These are phyloP conservation scores for Nakaseomyces glabratus DNA, from an alignment of 1,139 yeast species.

Conservation along the genomic window DNA sequence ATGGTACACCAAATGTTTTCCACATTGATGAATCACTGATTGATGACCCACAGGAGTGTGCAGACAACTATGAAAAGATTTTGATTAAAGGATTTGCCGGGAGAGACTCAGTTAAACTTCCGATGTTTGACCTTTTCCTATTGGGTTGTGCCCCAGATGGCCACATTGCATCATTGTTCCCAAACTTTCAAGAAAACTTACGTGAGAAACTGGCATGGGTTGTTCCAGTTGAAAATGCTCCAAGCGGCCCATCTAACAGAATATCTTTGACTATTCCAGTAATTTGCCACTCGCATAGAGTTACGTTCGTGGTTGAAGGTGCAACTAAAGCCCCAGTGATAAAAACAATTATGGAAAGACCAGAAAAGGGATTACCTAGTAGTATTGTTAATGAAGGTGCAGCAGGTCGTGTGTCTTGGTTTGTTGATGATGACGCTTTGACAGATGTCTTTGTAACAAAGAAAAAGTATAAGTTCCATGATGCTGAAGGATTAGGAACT, in stretches of 20 bases:
- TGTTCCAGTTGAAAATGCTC: conserved; percentile 87
- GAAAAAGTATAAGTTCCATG: conserved; percentile 28
- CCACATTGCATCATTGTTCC: conserved; percentile 91
- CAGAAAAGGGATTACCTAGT: conserved; percentile 92
- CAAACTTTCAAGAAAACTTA: conserved; percentile 71
- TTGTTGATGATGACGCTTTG: conserved; percentile 92
- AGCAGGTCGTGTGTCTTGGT: conserved; percentile 95
- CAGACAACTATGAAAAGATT: conserved; percentile 81
- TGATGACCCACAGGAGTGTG: conserved; percentile 86
- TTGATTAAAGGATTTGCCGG: conserved; percentile 88
- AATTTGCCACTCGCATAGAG: conserved; percentile 86
- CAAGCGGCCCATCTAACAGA: conserved; percentile 80
- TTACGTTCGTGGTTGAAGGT: conserved; percentile 92
- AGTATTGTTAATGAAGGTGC: conserved; percentile 92
- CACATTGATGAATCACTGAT: conserved; percentile 74
- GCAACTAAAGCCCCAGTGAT: conserved; percentile 90
- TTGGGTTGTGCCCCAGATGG: conserved; percentile 99
- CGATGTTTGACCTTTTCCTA: conserved; percentile 82
- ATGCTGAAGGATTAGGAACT: conserved; percentile 8
- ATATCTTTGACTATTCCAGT: conserved; percentile 92
- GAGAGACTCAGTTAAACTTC: conserved; percentile 89
- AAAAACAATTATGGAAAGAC: conserved; percentile 90
- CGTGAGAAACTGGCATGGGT: conserved; percentile 96
- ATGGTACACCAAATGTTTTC: conserved; percentile 57
- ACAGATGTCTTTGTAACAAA: conserved; percentile 44